Percentiles rank a stretch among this genome's conserved stretches.
These are phyloP conservation scores for Macadamia integrifolia DNA, from an alignment of 164 flowering plant species.

Conservation along the genomic window DNA sequence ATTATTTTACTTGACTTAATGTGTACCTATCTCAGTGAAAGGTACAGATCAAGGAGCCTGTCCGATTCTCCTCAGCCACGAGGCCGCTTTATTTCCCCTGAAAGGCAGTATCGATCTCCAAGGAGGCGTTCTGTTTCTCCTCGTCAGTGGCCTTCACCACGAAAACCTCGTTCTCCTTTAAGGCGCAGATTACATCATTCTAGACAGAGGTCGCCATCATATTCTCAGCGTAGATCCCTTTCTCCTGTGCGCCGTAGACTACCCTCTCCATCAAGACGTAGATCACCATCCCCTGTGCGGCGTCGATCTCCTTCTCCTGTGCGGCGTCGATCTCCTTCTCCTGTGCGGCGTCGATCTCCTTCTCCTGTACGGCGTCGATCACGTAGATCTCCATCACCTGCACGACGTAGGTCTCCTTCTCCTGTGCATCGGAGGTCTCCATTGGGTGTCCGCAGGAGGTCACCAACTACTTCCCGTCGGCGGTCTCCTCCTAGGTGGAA, in stretches of 20 bases:
- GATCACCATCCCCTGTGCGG: conserved; percentile 23
- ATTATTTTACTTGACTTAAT: not conserved
- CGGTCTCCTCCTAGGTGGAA: conserved; percentile 28
- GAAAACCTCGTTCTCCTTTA: conserved; percentile 43
- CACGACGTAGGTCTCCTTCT: conserved; percentile 34
- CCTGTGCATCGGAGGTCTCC: conserved; percentile 28
- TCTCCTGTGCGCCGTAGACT: too few species aligned
- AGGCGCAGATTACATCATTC: not conserved
- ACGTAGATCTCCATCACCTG: conserved; percentile 31
- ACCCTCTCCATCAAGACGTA: conserved; percentile 13
- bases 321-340: conserved; percentile 27
- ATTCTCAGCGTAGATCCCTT: too few species aligned
- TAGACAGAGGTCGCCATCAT: conserved; percentile 28
- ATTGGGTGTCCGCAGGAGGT: conserved; percentile 17
- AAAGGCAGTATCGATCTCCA: conserved; percentile 34
- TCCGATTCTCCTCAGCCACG: conserved; percentile 56
- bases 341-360: conserved; percentile 12
- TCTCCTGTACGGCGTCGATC: conserved; percentile 15
- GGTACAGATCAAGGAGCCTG: conserved; percentile 50
- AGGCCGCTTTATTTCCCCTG: conserved; percentile 47
- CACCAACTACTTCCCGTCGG: conserved; percentile 25
- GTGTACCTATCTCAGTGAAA: conserved; percentile 25
- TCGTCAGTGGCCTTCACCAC: conserved; percentile 38
- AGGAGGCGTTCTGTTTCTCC: conserved; percentile 53
- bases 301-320: conserved; percentile 2